Evolutionary conservation across 2,329 filamentous ascomycete species (phyloP).

Genomic region (Cladosporium oxysporum): DNA sequence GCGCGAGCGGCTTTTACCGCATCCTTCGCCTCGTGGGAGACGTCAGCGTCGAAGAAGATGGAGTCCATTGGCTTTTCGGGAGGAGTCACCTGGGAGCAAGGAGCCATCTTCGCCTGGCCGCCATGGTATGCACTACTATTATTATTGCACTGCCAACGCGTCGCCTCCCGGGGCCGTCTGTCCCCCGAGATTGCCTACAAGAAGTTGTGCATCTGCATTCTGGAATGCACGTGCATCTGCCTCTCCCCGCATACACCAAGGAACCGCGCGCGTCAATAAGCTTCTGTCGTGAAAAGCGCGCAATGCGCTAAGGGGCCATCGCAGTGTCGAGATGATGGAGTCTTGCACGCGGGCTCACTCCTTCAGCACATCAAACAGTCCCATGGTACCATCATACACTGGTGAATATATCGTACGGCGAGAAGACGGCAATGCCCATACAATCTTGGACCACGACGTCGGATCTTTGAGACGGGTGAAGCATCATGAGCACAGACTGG

Average conservation of each 20-base stretch:
- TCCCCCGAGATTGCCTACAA: neutral
- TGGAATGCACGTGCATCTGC: neutral
- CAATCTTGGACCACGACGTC: neutral
- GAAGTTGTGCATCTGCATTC: no score
- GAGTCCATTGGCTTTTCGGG: neutral
- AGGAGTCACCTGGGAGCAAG: neutral
- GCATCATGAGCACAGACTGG: neutral
- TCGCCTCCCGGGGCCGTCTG: neutral
- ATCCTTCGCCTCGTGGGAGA: constrained; percentile 1
- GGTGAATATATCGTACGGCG: neutral
- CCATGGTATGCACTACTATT: neutral
- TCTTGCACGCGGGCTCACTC: neutral
- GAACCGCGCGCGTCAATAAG: neutral
- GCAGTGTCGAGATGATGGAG: neutral
- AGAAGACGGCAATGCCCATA: neutral
- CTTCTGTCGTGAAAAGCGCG: neutral
- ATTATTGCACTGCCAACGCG: neutral
- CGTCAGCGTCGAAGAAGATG: neutral
- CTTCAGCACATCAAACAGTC: neutral
- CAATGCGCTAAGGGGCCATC: neutral
- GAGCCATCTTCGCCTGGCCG: neutral
- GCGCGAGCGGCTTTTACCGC: neutral
- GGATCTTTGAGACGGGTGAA: neutral
- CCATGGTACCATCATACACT: neutral
- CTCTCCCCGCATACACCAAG: neutral